These are phyloP conservation scores for Umbilicus rupestris DNA, from an alignment of 164 flowering plant species.

Conservation along the genomic window DNA sequence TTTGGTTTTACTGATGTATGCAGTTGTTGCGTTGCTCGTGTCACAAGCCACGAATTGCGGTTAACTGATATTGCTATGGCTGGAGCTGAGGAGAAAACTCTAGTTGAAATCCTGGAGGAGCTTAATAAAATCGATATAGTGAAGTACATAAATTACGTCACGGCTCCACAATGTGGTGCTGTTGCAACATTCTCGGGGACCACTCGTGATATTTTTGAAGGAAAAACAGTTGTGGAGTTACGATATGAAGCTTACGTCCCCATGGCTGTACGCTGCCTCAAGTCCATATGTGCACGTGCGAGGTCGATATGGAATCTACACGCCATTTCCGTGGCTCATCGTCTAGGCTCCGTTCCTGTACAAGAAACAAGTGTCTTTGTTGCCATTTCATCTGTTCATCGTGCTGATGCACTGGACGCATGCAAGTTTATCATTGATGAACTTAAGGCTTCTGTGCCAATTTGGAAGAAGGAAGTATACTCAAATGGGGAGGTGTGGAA, in stretches of 20 bases:
- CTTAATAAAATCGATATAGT: conserved; percentile 35
- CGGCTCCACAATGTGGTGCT: conserved; percentile 68
- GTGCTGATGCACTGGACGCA: conserved; percentile 73
- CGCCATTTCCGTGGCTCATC: conserved; percentile 65
- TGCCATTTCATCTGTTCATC: conserved; percentile 73
- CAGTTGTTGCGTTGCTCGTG: background rate
- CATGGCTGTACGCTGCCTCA: conserved; percentile 66
- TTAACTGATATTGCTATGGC: conserved; percentile 16
- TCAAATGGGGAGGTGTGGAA: conserved; percentile 91
- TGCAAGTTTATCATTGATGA: conserved; percentile 83
- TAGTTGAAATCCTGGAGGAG: conserved; percentile 65
- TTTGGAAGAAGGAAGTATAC: conserved; percentile 97
- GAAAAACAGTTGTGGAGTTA: conserved; percentile 67
- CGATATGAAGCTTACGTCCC: conserved; percentile 92
- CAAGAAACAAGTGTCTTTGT: conserved; percentile 83
- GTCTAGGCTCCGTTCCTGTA: conserved; percentile 69
- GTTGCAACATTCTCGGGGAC: conserved; percentile 89
- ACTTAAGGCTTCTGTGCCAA: conserved; percentile 86
- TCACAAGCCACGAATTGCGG: background rate
- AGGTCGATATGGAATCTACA: conserved; percentile 56
- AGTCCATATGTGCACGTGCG: conserved; percentile 58
- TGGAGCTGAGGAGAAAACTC: conserved; percentile 37
- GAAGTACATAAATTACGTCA: conserved; percentile 57
- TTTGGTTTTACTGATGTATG: background rate
- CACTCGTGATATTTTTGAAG: conserved; percentile 76